Conservation (phyloP, 2,329 filamentous ascomycete genomes). For the Fusarium sp. region DNA sequence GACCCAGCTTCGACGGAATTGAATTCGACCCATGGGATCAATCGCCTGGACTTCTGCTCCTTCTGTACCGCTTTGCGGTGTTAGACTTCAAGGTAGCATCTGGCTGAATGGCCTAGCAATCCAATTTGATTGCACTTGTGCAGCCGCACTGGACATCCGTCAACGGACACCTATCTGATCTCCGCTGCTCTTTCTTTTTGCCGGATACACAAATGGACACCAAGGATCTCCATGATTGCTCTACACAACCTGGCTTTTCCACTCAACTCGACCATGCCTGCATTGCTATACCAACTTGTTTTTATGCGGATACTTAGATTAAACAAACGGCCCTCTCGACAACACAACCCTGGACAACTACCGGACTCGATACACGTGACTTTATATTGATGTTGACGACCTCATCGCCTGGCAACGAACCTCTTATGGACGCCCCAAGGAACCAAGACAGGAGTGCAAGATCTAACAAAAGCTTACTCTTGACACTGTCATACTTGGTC, state of each 20-base stretch:
- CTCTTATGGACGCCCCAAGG: conserved; percentile 22
- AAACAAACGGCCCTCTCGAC: background rate
- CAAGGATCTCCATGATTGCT: conserved; percentile 33
- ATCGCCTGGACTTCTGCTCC: conserved; percentile 20
- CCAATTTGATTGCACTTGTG: conserved; percentile 51
- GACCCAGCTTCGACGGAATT: conserved; percentile 33
- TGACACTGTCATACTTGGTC: conserved; percentile 45
- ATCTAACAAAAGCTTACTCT: conserved; percentile 14
- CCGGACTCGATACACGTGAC: conserved; percentile 32
- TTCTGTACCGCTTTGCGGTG: conserved; percentile 30
- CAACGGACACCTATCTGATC: conserved; percentile 15
- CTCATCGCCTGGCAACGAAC: background rate
- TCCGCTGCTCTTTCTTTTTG: conserved; percentile 16
- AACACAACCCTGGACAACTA: conserved; percentile 10
- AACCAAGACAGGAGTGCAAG: conserved; percentile 39
- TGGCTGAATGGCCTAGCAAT: conserved; percentile 47
- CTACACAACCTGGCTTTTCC: conserved; percentile 7
- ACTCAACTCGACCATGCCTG: conserved; percentile 16
- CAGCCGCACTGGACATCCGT: conserved; percentile 46
- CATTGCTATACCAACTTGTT: conserved; percentile 43
- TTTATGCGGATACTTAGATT: conserved; percentile 34
- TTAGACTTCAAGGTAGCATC: conserved; percentile 32
- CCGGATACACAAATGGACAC: conserved; percentile 26
- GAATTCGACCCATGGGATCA: conserved; percentile 12
- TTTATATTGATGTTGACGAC: conserved; percentile 30